Evolutionary conservation across 2,329 filamentous ascomycete genomes (phyloP).

Genomic region (Plectosphaerella plurivora): DNA sequence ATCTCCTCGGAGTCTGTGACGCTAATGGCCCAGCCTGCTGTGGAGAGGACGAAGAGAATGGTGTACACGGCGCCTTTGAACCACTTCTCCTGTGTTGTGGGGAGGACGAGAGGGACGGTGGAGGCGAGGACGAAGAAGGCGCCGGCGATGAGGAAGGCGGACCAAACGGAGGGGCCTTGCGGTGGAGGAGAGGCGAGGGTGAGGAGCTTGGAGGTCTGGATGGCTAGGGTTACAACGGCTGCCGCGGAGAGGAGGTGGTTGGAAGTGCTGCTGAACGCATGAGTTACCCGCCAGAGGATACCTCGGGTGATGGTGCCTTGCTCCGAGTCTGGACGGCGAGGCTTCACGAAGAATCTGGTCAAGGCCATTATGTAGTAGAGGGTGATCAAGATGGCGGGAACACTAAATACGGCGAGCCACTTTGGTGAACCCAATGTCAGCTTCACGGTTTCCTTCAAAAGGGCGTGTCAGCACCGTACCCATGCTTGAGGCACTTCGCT

Average conservation of each 20-base stretch:
- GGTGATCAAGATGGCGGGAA: conserved; percentile 2
- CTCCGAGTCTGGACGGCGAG: not conserved
- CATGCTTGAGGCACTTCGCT: conserved; percentile 1
- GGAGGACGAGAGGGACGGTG: conserved; percentile 5
- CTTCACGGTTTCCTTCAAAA: not conserved
- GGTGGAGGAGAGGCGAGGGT: not conserved
- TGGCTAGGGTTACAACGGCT: conserved; percentile 2
- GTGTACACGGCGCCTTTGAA: conserved; percentile 2
- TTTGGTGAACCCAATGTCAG: not conserved
- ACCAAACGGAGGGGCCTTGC: not conserved
- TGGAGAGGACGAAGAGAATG: conserved; percentile 3
- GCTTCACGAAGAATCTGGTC: not conserved
- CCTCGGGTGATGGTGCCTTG: not conserved
- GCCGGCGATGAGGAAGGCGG: conserved; percentile 5
- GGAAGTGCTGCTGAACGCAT: conserved; percentile 1
- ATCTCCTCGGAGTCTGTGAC: conserved; percentile 1
- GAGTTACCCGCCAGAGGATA: not conserved
- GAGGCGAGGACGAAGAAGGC: conserved; percentile 5
- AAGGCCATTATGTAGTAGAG: conserved; percentile 5
- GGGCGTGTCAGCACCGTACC: not conserved
- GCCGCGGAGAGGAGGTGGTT: conserved; percentile 7
- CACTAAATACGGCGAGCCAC: conserved; percentile 2
- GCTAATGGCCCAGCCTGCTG: conserved; percentile 3
- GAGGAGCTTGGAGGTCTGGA: conserved; percentile 3
- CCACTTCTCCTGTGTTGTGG: not conserved